A percentile compares a stretch with the other conserved stretches of the same genome.
Evolutionary conservation across 176 grass and related monocot genomes (phyloP).

Genomic region (Aegilops umbellulata): DNA sequence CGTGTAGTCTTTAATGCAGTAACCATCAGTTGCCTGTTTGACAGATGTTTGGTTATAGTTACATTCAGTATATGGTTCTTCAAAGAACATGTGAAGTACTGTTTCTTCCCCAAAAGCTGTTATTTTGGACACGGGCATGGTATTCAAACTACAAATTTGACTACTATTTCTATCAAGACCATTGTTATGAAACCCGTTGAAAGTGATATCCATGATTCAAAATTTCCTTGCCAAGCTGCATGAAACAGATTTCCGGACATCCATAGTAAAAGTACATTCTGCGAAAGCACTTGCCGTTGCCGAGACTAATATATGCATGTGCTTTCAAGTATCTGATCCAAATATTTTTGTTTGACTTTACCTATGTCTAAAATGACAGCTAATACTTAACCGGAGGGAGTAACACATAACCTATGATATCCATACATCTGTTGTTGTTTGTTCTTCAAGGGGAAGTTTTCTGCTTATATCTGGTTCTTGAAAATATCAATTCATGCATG

Average conservation of each 20-base stretch:
- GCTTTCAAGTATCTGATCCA: neutral
- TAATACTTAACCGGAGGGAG: neutral
- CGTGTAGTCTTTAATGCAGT: neutral
- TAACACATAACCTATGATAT: constrained; percentile 10
- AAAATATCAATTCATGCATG: constrained; percentile 18
- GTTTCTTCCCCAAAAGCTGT: neutral
- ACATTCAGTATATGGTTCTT: constrained; percentile 10
- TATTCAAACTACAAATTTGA: constrained; percentile 4
- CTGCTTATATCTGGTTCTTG: constrained; percentile 2
- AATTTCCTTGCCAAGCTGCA: too few species aligned
- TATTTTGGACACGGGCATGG: neutral
- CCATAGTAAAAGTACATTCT: neutral
- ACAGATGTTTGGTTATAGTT: constrained; percentile 4
- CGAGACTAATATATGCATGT: neutral
- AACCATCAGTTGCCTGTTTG: constrained; percentile 22
- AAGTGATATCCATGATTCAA: too few species aligned
- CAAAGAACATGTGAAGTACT: neutral
- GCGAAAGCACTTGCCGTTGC: neutral
- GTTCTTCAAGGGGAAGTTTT: neutral
- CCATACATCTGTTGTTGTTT: constrained; percentile 1
- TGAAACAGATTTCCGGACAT: too few species aligned
- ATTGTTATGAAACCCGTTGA: neutral
- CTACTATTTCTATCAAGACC: neutral
- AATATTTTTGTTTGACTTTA: neutral
- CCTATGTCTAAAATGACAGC: neutral